A percentile compares a stretch with the other conserved stretches of the same genome.
Conservation (phyloP, 371 early-diverging fungal species). For the Apophysomyces ossiformis region DNA sequence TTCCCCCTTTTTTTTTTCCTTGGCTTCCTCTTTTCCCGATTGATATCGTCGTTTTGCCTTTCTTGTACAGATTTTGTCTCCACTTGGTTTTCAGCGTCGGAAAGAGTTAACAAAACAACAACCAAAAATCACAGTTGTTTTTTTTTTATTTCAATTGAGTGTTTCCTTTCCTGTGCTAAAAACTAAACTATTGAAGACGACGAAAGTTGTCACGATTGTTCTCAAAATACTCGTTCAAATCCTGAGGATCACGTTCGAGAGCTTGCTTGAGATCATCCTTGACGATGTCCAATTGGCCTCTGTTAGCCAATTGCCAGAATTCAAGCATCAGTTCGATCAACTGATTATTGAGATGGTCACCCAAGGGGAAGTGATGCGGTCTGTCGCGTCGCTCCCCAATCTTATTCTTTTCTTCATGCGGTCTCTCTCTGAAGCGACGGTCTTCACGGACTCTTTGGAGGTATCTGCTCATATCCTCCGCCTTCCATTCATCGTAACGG, state of each 20-base stretch:
- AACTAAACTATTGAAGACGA: conserved; percentile 22
- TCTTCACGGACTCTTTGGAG: conserved; percentile 35
- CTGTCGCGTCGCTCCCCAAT: background rate
- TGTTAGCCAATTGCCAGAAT: conserved; percentile 31
- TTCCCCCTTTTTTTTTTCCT: too few relatives aligned
- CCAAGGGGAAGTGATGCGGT: conserved; percentile 37
- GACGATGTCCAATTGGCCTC: conserved; percentile 26
- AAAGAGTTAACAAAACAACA: too few relatives aligned
- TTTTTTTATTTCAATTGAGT: too few relatives aligned
- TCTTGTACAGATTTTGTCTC: too few relatives aligned
- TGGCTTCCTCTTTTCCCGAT: too few relatives aligned
- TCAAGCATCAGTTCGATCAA: conserved; percentile 34
- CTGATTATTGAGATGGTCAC: conserved; percentile 34
- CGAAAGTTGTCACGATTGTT: conserved; percentile 45
- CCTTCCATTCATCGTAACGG: conserved; percentile 21
- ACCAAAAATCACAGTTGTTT: too few relatives aligned
- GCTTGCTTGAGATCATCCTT: conserved; percentile 33
- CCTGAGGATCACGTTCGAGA: conserved; percentile 36
- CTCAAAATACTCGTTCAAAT: conserved; percentile 35
- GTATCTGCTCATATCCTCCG: conserved; percentile 25
- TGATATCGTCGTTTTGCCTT: too few relatives aligned
- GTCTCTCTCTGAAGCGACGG: conserved; percentile 32
- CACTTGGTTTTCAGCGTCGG: too few relatives aligned
- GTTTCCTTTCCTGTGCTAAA: background rate
- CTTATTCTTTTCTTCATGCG: conserved; percentile 7